A percentile compares a stretch with the other conserved stretches of the same genome.
These are phyloP conservation scores for Suillus variegatus DNA, from an alignment of 768 basidiomycete genomes.

Conservation along the genomic window DNA sequence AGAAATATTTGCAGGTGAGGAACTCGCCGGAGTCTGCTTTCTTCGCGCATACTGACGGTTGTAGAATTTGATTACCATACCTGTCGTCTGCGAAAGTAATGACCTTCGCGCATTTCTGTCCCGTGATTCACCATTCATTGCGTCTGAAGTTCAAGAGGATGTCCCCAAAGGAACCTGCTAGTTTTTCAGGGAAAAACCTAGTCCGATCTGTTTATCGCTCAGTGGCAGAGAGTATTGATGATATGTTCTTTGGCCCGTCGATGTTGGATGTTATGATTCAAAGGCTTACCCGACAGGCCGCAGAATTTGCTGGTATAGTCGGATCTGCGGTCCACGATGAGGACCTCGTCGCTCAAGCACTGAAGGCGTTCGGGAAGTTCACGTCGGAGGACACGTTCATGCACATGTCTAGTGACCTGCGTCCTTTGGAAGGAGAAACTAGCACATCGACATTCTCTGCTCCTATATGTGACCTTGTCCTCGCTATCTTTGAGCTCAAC, in stretches of 20 bases:
- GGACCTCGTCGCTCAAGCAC: slow-evolving; percentile 78
- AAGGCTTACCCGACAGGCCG: slow-evolving; percentile 85
- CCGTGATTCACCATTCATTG: slow-evolving; percentile 80
- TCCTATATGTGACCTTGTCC: slow-evolving; percentile 90
- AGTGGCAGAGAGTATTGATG: slow-evolving; percentile 93
- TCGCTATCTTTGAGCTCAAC: slow-evolving; percentile 93
- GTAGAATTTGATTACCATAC: slow-evolving; percentile 73
- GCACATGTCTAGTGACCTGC: slow-evolving; percentile 75
- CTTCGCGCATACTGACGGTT: slow-evolving; percentile 1
- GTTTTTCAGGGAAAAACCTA: slow-evolving; percentile 71
- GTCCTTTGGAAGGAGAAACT: slow-evolving; percentile 84
- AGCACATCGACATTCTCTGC: slow-evolving; percentile 88
- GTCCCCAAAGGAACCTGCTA: slow-evolving; percentile 41
- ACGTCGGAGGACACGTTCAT: slow-evolving; percentile 69
- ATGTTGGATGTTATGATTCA: slow-evolving; percentile 96
- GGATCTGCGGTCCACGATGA: slow-evolving; percentile 81
- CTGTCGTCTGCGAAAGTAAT: slow-evolving; percentile 76
- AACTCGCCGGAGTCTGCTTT: slow-evolving; percentile 5
- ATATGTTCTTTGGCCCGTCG: slow-evolving; percentile 94
- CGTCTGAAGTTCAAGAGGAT: slow-evolving; percentile 46
- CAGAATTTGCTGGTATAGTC: slow-evolving; percentile 83
- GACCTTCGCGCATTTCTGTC: slow-evolving; percentile 87
- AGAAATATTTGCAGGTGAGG: slow-evolving; percentile 84
- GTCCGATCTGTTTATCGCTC: slow-evolving; percentile 89
- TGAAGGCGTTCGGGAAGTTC: slow-evolving; percentile 67